These are phyloP conservation scores for Obba rivulosa DNA, from an alignment of 768 basidiomycete species.

Conservation along the genomic window DNA sequence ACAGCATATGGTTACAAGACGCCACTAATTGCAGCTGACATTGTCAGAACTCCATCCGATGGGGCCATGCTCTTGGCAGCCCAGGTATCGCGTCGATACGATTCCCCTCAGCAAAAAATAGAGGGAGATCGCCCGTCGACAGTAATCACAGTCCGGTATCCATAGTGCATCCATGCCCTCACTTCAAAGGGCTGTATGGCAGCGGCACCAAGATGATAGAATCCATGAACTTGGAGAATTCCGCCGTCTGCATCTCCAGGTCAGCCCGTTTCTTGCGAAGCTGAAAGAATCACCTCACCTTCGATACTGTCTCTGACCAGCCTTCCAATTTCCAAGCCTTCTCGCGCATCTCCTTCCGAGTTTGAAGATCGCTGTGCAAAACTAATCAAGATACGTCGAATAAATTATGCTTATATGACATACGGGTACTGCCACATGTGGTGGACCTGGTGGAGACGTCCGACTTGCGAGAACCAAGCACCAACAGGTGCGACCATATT, in stretches of 20 bases:
- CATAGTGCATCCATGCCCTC: conserved; percentile 8
- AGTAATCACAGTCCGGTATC: too few species aligned
- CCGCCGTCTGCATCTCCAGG: conserved; percentile 64
- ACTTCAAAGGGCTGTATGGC: conserved; percentile 83
- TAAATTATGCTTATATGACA: conserved; percentile 11
- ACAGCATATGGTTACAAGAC: too few species aligned
- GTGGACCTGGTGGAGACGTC: conserved; percentile 82
- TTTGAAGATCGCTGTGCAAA: conserved; percentile 58
- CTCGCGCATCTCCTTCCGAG: conserved; percentile 79
- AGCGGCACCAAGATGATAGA: conserved; percentile 77
- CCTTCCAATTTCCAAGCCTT: conserved; percentile 93
- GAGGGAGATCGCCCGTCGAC: too few species aligned
- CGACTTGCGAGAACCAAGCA: conserved; percentile 90
- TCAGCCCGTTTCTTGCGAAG: neutral
- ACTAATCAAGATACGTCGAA: conserved; percentile 10
- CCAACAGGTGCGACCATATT: conserved; percentile 83
- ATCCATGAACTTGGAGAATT: conserved; percentile 83
- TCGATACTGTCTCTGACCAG: conserved; percentile 92
- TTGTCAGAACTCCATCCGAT: too few species aligned
- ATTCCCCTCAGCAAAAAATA: too few species aligned
- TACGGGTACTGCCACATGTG: conserved; percentile 98
- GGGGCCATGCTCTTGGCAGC: too few species aligned
- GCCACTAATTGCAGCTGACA: too few species aligned
- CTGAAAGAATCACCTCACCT: conserved; percentile 39
- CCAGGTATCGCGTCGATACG: too few species aligned